Conservation (phyloP, 768 basidiomycete species). For the Cystofilobasidium bisporidii region DNA sequence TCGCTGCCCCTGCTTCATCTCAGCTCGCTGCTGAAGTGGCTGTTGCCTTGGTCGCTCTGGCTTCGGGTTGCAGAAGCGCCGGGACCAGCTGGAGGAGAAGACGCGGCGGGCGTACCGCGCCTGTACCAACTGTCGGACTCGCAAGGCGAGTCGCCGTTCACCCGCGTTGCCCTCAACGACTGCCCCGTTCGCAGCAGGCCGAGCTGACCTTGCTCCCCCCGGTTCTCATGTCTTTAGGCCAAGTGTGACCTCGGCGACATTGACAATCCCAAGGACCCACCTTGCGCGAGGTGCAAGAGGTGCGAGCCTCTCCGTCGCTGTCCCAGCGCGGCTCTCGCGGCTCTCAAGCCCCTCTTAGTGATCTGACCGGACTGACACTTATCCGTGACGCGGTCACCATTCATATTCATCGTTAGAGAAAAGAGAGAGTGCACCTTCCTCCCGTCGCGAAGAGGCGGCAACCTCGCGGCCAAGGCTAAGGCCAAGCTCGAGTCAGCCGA, state of each 20-base stretch:
- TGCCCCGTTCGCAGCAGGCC: too few relatives aligned
- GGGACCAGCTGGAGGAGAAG: conserved; percentile 6
- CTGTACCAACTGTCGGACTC: not conserved
- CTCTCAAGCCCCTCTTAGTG: too few relatives aligned
- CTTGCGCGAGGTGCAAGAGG: conserved; percentile 32
- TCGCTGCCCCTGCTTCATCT: not conserved
- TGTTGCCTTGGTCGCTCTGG: not conserved
- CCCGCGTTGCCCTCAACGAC: too few relatives aligned
- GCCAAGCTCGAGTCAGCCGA: not conserved
- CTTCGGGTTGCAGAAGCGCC: not conserved
- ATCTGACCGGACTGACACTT: too few relatives aligned
- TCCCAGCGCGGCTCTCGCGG: too few relatives aligned
- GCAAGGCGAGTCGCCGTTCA: not conserved
- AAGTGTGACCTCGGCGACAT: conserved; percentile 33
- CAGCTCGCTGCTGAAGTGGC: not conserved
- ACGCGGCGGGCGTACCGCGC: not conserved
- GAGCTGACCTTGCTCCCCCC: not conserved
- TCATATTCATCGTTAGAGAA: not conserved
- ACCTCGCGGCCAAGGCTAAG: conserved; percentile 17
- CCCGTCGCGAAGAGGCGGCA: conserved; percentile 22
- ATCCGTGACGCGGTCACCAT: too few relatives aligned
- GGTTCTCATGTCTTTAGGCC: conserved; percentile 22
- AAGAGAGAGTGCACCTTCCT: conserved; percentile 22
- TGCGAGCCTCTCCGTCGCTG: too few relatives aligned
- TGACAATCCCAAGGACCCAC: conserved; percentile 29